Percentiles rank a stretch among this genome's conserved stretches.
Evolutionary conservation across 345 rosid genomes (phyloP).

Genomic region (Salix suchowensis): DNA sequence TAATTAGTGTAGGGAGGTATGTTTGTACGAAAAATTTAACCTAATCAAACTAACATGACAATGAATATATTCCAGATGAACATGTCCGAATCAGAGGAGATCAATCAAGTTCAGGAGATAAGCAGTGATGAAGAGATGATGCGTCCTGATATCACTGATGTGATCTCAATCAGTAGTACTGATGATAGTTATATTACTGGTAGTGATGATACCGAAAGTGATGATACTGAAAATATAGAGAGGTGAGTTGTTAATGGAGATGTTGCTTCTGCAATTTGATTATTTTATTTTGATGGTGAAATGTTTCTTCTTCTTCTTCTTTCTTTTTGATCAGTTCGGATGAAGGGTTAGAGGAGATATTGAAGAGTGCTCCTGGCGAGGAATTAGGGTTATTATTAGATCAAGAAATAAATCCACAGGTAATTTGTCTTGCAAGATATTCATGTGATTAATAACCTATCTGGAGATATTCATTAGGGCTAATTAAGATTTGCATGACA

Average conservation of each 20-base stretch:
- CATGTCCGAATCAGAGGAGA: conserved; percentile 3
- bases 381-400: conserved; percentile 17
- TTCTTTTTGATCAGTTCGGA: conserved; percentile 6
- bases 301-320: no score
- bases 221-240: no score
- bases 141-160: neutral
- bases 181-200: neutral
- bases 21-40: neutral
- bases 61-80: conserved; percentile 2
- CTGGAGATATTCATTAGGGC: neutral
- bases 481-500: no score
- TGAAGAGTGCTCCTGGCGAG: neutral
- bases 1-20: neutral
- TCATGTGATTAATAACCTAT: neutral
- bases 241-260: no score
- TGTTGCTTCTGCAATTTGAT: no score
- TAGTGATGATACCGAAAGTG: no score
- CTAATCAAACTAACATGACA: neutral
- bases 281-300: no score
- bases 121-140: conserved; percentile 2
- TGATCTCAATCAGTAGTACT: neutral
- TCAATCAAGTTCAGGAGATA: neutral
- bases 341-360: conserved; percentile 4
- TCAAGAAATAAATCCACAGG: conserved; percentile 2
- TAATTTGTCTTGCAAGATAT: neutral